These are phyloP conservation scores for Paramecium caudatum DNA, from an alignment of 73 alveolate genomes.

Conservation along the genomic window DNA sequence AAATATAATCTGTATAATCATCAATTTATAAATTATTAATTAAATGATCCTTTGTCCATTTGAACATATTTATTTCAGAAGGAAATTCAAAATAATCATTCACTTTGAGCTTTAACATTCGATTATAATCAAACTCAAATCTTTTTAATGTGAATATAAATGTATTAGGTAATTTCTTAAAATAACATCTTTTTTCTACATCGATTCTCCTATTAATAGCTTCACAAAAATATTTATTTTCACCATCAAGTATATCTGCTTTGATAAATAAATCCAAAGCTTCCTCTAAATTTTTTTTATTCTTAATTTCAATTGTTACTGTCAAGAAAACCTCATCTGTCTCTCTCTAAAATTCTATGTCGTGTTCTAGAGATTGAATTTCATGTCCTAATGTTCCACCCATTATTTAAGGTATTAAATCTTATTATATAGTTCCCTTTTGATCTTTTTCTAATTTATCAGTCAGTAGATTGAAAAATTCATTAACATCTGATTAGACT, in stretches of 20 bases:
- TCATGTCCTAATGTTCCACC: slow-evolving; percentile 82
- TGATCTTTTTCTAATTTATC: slow-evolving; percentile 92
- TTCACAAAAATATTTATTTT: slow-evolving; percentile 84
- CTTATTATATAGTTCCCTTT: slow-evolving; percentile 87
- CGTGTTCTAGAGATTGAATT: slow-evolving; percentile 84
- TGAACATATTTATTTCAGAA: slow-evolving; percentile 87
- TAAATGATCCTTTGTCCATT: slow-evolving; percentile 83
- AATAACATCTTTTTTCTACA: slow-evolving; percentile 84
- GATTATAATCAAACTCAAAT: slow-evolving; percentile 95
- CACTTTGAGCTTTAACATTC: slow-evolving; percentile 92
- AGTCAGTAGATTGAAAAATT: slow-evolving; percentile 90
- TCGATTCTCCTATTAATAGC: slow-evolving; percentile 81
- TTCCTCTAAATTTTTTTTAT: slow-evolving; percentile 83
- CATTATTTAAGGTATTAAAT: slow-evolving; percentile 83
- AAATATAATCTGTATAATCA: slow-evolving; percentile 70
- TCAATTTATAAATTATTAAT: slow-evolving; percentile 71
- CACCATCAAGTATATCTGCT: slow-evolving; percentile 87
- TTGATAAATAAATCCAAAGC: slow-evolving; percentile 85
- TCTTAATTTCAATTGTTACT: slow-evolving; percentile 88
- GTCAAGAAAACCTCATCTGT: slow-evolving; percentile 92
- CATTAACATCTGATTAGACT: slow-evolving; percentile 95
- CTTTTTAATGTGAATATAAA: slow-evolving; percentile 92
- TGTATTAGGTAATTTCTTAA: slow-evolving; percentile 86
- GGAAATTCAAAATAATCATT: slow-evolving; percentile 97
- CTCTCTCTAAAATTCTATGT: slow-evolving; percentile 89